phyloP scores from a whole-genome alignment of 805 yeast genomes.

The Yamadazyma paraphyllophila region DNA sequence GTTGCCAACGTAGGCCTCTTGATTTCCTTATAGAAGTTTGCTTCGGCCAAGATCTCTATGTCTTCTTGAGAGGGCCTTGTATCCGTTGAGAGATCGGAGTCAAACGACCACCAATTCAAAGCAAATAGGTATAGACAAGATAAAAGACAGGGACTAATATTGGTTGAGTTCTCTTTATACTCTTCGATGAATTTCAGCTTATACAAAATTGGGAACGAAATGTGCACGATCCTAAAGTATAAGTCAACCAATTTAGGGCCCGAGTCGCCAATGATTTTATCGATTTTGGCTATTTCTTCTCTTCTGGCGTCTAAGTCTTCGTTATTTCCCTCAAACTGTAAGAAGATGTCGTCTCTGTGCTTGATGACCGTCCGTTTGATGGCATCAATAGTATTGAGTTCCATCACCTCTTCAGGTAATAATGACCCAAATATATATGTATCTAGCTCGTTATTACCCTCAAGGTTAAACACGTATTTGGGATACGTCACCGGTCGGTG shows the following conservation, averaged over 20 bases:
- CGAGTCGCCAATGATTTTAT: slow-evolving; percentile 79
- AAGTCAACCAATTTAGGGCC: slow-evolving; percentile 76
- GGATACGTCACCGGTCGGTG: background rate
- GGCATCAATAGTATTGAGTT: slow-evolving; percentile 5
- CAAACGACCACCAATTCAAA: slow-evolving; percentile 91
- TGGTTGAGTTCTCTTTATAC: slow-evolving; percentile 76
- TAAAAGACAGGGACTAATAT: slow-evolving; percentile 69
- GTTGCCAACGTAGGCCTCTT: slow-evolving; percentile 87
- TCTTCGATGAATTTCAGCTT: slow-evolving; percentile 87
- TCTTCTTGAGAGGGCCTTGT: slow-evolving; percentile 70
- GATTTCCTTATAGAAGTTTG: slow-evolving; percentile 67
- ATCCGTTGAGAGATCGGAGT: slow-evolving; percentile 66
- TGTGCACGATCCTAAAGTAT: slow-evolving; percentile 83
- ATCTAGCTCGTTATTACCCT: slow-evolving; percentile 12
- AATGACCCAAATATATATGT: slow-evolving; percentile 5
- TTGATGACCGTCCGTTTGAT: slow-evolving; percentile 8
- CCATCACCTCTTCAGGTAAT: slow-evolving; percentile 1
- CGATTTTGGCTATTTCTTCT: slow-evolving; percentile 73
- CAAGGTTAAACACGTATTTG: slow-evolving; percentile 3
- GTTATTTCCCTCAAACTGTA: slow-evolving; percentile 7
- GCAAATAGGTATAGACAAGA: slow-evolving; percentile 90
- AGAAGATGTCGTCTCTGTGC: slow-evolving; percentile 2
- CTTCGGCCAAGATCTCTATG: slow-evolving; percentile 47
- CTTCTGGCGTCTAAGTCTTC: slow-evolving; percentile 4
- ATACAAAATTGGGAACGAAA: slow-evolving; percentile 85